These are phyloP conservation scores for Cardiospermum halicacabum DNA, from an alignment of 345 rosid species.

Conservation along the genomic window DNA sequence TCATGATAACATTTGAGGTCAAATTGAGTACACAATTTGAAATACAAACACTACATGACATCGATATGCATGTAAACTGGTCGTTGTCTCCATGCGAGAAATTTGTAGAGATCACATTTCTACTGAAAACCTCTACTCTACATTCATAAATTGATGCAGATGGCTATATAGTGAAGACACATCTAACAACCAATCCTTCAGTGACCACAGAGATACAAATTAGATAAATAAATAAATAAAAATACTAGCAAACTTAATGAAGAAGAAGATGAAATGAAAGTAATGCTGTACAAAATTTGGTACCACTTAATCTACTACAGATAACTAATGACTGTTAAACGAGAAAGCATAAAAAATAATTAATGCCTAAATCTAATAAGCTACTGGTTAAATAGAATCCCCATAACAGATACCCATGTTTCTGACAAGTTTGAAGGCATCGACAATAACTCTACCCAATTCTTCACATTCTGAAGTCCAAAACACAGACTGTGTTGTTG, in stretches of 20 bases:
- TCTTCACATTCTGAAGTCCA: constrained; percentile 82
- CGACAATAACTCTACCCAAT: neutral
- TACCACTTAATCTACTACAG: neutral
- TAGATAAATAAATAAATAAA: neutral
- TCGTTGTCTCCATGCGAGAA: too few relatives aligned
- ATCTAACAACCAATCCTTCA: too few relatives aligned
- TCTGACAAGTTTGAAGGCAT: neutral
- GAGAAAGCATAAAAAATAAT: neutral
- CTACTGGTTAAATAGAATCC: neutral
- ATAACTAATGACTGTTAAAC: neutral
- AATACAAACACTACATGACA: too few relatives aligned
- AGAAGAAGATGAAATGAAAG: neutral
- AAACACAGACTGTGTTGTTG: constrained; percentile 73
- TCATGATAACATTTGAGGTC: too few relatives aligned
- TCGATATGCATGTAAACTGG: too few relatives aligned
- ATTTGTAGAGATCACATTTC: too few relatives aligned
- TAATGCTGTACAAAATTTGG: constrained; percentile 15
- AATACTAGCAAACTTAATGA: neutral
- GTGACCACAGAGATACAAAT: neutral
- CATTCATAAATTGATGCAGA: too few relatives aligned
- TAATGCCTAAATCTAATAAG: constrained; percentile 5
- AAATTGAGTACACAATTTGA: too few relatives aligned
- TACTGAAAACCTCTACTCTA: too few relatives aligned
- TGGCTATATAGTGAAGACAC: too few relatives aligned
- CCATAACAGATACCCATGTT: constrained; percentile 8